Evolutionary conservation across 2,329 filamentous ascomycete species (phyloP).

Genomic region (Fusarium musae): DNA sequence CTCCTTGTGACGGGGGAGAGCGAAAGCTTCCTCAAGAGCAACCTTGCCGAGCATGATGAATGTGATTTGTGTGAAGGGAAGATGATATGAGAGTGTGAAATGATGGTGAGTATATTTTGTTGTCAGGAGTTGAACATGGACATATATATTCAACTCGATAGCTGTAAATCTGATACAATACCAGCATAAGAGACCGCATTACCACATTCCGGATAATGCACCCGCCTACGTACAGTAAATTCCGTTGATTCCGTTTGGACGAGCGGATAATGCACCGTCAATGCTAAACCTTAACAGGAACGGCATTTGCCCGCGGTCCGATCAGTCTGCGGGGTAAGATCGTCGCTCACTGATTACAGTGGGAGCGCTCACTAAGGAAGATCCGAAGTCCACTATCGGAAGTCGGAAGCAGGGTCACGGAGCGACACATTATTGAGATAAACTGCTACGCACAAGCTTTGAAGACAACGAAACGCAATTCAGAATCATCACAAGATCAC

Average conservation of each 20-base stretch:
- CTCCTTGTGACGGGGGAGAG: conserved; percentile 67
- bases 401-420: conserved; percentile 28
- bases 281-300: background rate
- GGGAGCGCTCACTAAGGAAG: background rate
- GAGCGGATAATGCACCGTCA: conserved; percentile 24
- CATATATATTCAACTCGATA: conserved; percentile 7
- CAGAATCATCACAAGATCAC: background rate
- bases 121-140: background rate
- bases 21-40: conserved; percentile 71
- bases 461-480: background rate
- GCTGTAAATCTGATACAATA: background rate
- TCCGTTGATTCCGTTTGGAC: conserved; percentile 2
- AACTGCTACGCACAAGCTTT: background rate
- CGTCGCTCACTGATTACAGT: background rate
- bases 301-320: conserved; percentile 13
- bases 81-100: background rate
- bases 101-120: background rate
- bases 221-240: background rate
- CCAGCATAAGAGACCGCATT: background rate
- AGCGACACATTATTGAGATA: background rate
- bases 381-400: conserved; percentile 24
- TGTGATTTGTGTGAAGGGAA: background rate
- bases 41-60: conserved; percentile 67
- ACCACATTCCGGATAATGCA: conserved; percentile 21
- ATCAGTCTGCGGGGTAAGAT: conserved; percentile 25